A percentile compares a stretch with the other conserved stretches of the same genome.
phyloP scores from a whole-genome alignment of 495 filamentous ascomycete species.

The Penicillium soppii region DNA sequence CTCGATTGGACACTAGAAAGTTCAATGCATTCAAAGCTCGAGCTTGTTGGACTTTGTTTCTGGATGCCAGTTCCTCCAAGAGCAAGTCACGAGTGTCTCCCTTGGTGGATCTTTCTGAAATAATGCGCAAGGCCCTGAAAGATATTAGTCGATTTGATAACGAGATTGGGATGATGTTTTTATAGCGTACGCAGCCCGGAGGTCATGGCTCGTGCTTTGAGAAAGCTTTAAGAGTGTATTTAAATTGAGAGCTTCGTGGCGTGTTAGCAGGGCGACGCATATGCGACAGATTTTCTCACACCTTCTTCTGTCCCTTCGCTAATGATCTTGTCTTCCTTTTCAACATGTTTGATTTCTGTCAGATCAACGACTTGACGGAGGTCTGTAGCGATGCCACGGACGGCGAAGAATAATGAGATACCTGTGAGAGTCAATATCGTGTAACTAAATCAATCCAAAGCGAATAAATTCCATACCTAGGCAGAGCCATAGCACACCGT shows the following conservation, averaged over 20 bases:
- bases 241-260: slow-evolving; percentile 45
- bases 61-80: slow-evolving; percentile 40
- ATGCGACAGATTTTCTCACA: slow-evolving; percentile 5
- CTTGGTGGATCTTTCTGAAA: slow-evolving; percentile 47
- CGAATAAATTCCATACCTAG: slow-evolving; percentile 29
- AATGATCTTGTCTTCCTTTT: slow-evolving; percentile 45
- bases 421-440: slow-evolving; percentile 27
- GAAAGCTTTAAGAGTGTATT: slow-evolving; percentile 50
- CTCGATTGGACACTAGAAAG: slow-evolving; percentile 45
- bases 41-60: slow-evolving; percentile 29
- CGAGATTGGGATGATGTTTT: background rate
- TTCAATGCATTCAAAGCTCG: slow-evolving; percentile 44
- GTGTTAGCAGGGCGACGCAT: background rate
- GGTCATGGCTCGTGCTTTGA: slow-evolving; percentile 49
- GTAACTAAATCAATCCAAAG: background rate
- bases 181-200: slow-evolving; percentile 49
- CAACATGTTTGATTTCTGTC: slow-evolving; percentile 48
- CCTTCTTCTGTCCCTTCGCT: slow-evolving; percentile 51
- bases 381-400: slow-evolving; percentile 44
- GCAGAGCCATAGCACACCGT: slow-evolving; percentile 45
- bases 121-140: slow-evolving; percentile 46
- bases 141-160: slow-evolving; percentile 8
- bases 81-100: slow-evolving; percentile 42
- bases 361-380: slow-evolving; percentile 46
- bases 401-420: slow-evolving; percentile 46